Evolutionary conservation across 2,329 filamentous ascomycete genomes (phyloP).

Genomic region (Magnaporthales sp.): DNA sequence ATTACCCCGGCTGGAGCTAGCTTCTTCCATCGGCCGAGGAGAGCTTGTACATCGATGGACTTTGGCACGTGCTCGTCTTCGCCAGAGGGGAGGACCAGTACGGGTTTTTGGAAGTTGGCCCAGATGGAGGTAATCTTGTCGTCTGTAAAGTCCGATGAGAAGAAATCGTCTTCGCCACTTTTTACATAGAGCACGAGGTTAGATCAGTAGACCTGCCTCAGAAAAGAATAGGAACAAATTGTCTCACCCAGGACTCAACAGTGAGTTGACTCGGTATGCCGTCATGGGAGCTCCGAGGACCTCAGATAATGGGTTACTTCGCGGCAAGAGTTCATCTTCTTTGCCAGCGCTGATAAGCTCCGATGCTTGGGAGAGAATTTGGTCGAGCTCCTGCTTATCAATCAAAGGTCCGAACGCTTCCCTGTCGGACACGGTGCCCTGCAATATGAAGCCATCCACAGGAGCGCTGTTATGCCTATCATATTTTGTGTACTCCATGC

Average conservation of each 20-base stretch:
- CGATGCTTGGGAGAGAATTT: slow-evolving; percentile 38
- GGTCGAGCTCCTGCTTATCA: slow-evolving; percentile 30
- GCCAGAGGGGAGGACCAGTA: slow-evolving; percentile 58
- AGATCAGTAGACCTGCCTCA: neutral
- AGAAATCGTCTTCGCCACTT: slow-evolving; percentile 76
- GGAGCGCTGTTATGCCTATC: slow-evolving; percentile 34
- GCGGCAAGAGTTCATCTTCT: slow-evolving; percentile 44
- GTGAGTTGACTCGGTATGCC: slow-evolving; percentile 42
- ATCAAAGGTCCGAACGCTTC: slow-evolving; percentile 48
- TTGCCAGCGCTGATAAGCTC: slow-evolving; percentile 46
- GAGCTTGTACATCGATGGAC: slow-evolving; percentile 44
- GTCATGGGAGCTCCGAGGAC: slow-evolving; percentile 37
- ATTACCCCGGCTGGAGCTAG: slow-evolving; percentile 32
- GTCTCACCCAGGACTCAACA: slow-evolving; percentile 40
- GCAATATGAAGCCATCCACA: slow-evolving; percentile 69
- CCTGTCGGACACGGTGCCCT: slow-evolving; percentile 72
- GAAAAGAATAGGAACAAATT: neutral
- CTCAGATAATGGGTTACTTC: slow-evolving; percentile 26
- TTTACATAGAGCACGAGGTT: neutral
- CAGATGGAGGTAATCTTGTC: slow-evolving; percentile 55
- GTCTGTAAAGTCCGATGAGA: slow-evolving; percentile 65
- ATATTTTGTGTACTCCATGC: slow-evolving; percentile 43
- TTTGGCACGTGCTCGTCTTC: slow-evolving; percentile 57
- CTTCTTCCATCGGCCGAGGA: slow-evolving; percentile 49
- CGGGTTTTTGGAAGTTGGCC: slow-evolving; percentile 47